Base-by-base conservation (phyloP, 371 early-diverging fungal genomes). In the Mycotypha africana region DNA sequence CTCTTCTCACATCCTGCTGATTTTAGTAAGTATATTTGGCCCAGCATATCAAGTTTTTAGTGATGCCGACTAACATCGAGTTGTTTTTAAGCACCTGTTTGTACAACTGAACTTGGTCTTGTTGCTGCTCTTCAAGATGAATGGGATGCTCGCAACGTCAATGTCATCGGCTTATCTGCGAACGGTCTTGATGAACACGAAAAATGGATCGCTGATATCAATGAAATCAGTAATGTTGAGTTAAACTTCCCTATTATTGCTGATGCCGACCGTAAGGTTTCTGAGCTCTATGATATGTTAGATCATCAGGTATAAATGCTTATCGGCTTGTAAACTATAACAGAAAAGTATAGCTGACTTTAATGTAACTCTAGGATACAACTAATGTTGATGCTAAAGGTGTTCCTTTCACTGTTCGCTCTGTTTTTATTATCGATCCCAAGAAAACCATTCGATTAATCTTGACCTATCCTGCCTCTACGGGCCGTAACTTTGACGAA, bases 1-100 rank as follows among this genome's bases (percentile, higher is more conserved):
- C 83, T 97, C 25, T 97, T 97, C 74, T 93, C 94, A 28, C 95
- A 94, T 63, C 96, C 94, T 22, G 93, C 91, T 48, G 94, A 93
- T 74, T 95, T 93, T 51, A 93, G 86, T 83, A 71, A 65, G 76
- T 69, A 25, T 11, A n/a, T n/a, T n/a, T n/a, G n/a, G n/a, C n/a
- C n/a, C n/a, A n/a, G n/a, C n/a, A n/a, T n/a, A n/a, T n/a, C n/a
- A n/a, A n/a, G n/a, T n/a, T n/a, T n/a, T n/a, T n/a, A n/a, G n/a
- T n/a, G n/a, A n/a, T n/a, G n/a, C n/a, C n/a, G n/a, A n/a, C n/a
- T n/a, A n/a, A n/a, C n/a, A n/a, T n/a, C n/a, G n/a, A 15, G 16
- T 7, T 16, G 20, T 36, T 21, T 12, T 26, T 28, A 43, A 78
- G 80, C 95, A 26, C 95, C 94, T 40, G 95, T 93, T 34, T 95